Conservation (phyloP, 176 grass and related monocot species). For the Phyllostachys edulis region DNA sequence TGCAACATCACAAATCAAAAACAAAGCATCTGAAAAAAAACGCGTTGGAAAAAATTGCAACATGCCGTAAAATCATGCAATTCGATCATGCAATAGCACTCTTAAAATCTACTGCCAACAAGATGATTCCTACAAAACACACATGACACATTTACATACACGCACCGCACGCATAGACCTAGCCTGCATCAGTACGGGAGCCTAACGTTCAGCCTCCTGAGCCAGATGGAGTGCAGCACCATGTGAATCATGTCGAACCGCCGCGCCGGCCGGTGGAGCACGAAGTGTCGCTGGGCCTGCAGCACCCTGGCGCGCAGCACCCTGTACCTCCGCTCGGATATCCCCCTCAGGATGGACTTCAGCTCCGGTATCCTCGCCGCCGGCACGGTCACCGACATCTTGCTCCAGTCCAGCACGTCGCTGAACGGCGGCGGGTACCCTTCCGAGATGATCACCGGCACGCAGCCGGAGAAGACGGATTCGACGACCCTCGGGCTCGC, state of each 20-base stretch:
- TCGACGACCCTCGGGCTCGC: conserved; percentile 83
- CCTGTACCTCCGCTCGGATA: conserved; percentile 67
- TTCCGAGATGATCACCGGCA: conserved; percentile 73
- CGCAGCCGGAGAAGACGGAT: conserved; percentile 64
- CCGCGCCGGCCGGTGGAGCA: conserved; percentile 57
- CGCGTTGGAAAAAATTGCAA: too few species aligned
- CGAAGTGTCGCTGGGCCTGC: conserved; percentile 70
- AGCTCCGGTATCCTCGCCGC: conserved; percentile 75
- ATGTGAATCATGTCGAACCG: conserved; percentile 81
- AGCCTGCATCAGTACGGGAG: conserved; percentile 52
- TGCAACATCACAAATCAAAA: too few species aligned
- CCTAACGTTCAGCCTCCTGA: conserved; percentile 77
- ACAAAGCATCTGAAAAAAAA: too few species aligned
- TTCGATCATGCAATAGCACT: too few species aligned
- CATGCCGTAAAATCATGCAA: too few species aligned
- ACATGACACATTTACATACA: neutral
- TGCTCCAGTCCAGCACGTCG: conserved; percentile 74
- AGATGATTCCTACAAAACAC: too few species aligned
- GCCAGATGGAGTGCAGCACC: conserved; percentile 90
- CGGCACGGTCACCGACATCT: conserved; percentile 71
- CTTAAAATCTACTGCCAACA: too few species aligned
- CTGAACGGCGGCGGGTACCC: conserved; percentile 72
- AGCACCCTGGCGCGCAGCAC: conserved; percentile 46
- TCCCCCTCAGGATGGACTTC: conserved; percentile 47
- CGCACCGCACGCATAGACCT: neutral